Percentiles rank a stretch among this genome's conserved stretches.
Evolutionary conservation across 2,329 filamentous ascomycete genomes (phyloP).

Genomic region (Pseudogymnoascus sp.): DNA sequence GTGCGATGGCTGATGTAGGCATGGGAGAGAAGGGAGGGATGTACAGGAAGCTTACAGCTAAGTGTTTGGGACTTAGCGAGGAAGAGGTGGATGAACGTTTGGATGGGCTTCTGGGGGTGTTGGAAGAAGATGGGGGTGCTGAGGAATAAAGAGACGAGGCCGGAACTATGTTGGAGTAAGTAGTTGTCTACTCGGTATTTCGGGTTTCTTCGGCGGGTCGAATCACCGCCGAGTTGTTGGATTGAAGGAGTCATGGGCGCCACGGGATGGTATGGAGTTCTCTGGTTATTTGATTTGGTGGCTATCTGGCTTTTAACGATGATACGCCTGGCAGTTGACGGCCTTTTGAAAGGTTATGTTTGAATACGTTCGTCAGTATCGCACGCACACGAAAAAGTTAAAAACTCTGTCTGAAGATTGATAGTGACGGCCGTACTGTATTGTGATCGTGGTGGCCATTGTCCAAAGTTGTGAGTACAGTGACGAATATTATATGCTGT

Average conservation of each 20-base stretch:
- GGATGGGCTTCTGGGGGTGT: slow-evolving; percentile 52
- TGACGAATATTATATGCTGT: too few species aligned
- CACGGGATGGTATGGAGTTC: neutral
- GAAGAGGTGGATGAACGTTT: slow-evolving; percentile 60
- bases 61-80: slow-evolving; percentile 59
- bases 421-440: neutral
- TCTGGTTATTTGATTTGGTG: neutral
- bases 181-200: neutral
- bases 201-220: neutral
- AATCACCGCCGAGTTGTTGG: neutral
- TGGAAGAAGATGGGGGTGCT: slow-evolving; percentile 44
- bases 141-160: neutral
- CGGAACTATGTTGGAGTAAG: neutral
- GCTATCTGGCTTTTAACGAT: slow-evolving; percentile 6
- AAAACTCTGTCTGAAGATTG: neutral
- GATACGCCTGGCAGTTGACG: neutral
- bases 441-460: neutral
- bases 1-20: slow-evolving; percentile 59
- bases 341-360: slow-evolving; percentile 1
- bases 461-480: neutral
- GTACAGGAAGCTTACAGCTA: slow-evolving; percentile 61
- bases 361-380: slow-evolving; percentile 5
- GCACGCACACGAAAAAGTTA: neutral
- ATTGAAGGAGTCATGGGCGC: slow-evolving; percentile 2
- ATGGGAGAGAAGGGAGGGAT: slow-evolving; percentile 65